Evolutionary conservation across 225 moss, liverwort and hornwort species (phyloP).

Genomic region (Physcomitrium patens): DNA sequence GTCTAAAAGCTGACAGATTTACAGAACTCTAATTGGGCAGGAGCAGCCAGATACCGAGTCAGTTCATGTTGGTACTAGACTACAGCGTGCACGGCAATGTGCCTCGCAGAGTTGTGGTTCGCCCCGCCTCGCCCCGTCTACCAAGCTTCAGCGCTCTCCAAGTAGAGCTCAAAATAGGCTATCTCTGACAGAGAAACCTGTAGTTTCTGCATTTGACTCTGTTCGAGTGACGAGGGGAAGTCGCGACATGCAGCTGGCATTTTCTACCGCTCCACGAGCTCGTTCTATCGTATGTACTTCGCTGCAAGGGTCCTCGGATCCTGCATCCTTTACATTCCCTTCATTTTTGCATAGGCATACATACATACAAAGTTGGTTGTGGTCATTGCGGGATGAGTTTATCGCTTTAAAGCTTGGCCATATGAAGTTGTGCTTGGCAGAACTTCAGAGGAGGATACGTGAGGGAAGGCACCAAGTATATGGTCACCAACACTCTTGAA

Average conservation of each 20-base stretch:
- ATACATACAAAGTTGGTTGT: conserved; percentile 20
- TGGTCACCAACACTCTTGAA: conserved; percentile 55
- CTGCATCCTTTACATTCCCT: not conserved
- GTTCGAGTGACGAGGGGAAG: conserved; percentile 28
- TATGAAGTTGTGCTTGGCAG: conserved; percentile 50
- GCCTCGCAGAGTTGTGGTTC: conserved; percentile 32
- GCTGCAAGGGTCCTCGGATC: conserved; percentile 15
- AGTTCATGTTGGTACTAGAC: conserved; percentile 22
- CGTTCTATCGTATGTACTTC: conserved; percentile 45
- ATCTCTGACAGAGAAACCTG: conserved; percentile 38
- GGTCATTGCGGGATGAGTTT: conserved; percentile 8
- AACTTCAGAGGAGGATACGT: conserved; percentile 49
- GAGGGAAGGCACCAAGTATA: conserved; percentile 49
- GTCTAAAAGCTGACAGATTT: conserved; percentile 46
- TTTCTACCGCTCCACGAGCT: conserved; percentile 33
- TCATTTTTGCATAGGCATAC: not conserved
- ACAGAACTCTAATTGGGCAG: conserved; percentile 54
- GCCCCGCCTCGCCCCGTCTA: not conserved
- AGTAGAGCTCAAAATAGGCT: conserved; percentile 39
- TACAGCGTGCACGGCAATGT: conserved; percentile 45
- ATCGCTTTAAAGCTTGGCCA: conserved; percentile 36
- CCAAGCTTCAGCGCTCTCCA: conserved; percentile 28
- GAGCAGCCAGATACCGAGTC: conserved; percentile 39
- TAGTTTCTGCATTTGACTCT: conserved; percentile 17
- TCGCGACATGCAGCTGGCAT: conserved; percentile 31